Base-by-base conservation (phyloP, 23 red algal species). In the Cyanidioschyzon merolae region DNA sequence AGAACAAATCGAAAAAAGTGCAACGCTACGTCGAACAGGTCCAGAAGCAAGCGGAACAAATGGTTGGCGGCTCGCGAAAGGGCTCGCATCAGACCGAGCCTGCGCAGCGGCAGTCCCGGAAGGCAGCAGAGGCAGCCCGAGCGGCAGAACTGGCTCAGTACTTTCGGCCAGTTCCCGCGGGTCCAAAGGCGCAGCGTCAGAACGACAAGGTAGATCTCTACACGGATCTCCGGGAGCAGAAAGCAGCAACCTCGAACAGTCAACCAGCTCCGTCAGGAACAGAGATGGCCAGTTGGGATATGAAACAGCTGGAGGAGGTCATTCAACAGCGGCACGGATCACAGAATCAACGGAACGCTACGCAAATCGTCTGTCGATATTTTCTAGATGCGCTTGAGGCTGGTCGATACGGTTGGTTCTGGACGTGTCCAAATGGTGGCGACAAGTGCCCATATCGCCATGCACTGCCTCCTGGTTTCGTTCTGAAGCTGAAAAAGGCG, bases 1-100 rank as follows among this genome's bases (percentile, higher is more conserved):
- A 98, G 84, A 98, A 98, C 67, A 98, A 98, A 80, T 87, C 82
- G 75, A 90, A 90, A 30, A 98, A 98, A 75, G 94, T 98, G 0
- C 94, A 98, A 76, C 76, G 85, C 74, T 91, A 89, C 79, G 88
- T 98, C 36, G 77, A 91, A 68, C 89, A 84, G 54, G 88, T 91
- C 30, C 84, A 91, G 85, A 88, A 88, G 86, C 88, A 91, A 67
- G 94, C 94, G 38, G 76, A 50, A 39, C 91, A 95, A 50, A 90
- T 89, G 82, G 88, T 88, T 21, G 51, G 50, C 68, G 80, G 85
- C 78, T n/a, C 21, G 37, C 39, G 76, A 32, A 71, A 71, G 29
- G 29, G 83, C 25, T 21, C 7, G 12, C 45, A 54, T 15, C 3
- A 34, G 41, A 54, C 50, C 57, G 58, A 54, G 41, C 37, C 37